phyloP scores from a whole-genome alignment of 768 basidiomycete species.

The Boletus reticulatus region DNA sequence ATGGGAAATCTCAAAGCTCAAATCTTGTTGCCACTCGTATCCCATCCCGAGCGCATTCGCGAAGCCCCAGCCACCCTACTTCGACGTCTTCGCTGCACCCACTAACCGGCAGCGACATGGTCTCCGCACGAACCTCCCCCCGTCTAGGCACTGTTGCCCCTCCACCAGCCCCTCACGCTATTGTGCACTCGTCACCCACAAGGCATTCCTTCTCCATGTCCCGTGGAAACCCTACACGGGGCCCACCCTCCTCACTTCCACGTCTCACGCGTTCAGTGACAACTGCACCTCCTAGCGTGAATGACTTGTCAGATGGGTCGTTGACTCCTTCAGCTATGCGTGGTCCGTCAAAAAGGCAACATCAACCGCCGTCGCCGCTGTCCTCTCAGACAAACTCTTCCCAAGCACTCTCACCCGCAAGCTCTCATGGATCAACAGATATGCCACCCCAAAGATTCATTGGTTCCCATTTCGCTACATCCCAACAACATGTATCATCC shows the following conservation, averaged over 20 bases:
- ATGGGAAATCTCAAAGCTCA: constrained; percentile 15
- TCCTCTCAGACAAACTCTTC: constrained; percentile 28
- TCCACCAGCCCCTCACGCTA: constrained; percentile 10
- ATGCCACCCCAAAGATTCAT: constrained; percentile 8
- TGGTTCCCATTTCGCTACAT: constrained; percentile 17
- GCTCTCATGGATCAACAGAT: constrained; percentile 24
- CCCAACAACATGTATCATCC: constrained; percentile 24
- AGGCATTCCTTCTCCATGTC: constrained; percentile 26
- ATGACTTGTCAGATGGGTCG: constrained; percentile 11
- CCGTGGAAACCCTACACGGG: constrained; percentile 7
- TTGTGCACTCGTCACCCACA: constrained; percentile 26
- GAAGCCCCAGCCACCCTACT: constrained; percentile 19
- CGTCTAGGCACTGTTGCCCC: constrained; percentile 10
- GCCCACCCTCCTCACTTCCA: constrained; percentile 26
- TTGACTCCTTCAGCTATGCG: constrained; percentile 10
- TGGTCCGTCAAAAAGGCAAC: constrained; percentile 21
- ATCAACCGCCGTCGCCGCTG: constrained; percentile 29
- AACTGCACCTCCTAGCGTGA: constrained; percentile 9
- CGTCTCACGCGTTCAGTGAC: constrained; percentile 32
- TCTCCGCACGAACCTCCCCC: constrained; percentile 11
- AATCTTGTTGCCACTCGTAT: constrained; percentile 3
- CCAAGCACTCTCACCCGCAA: constrained; percentile 21
- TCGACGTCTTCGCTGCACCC: constrained; percentile 2
- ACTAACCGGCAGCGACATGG: not conserved
- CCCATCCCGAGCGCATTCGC: constrained; percentile 20